phyloP scores from a whole-genome alignment of 805 yeast species.

The Pichia thaimueangensis region DNA sequence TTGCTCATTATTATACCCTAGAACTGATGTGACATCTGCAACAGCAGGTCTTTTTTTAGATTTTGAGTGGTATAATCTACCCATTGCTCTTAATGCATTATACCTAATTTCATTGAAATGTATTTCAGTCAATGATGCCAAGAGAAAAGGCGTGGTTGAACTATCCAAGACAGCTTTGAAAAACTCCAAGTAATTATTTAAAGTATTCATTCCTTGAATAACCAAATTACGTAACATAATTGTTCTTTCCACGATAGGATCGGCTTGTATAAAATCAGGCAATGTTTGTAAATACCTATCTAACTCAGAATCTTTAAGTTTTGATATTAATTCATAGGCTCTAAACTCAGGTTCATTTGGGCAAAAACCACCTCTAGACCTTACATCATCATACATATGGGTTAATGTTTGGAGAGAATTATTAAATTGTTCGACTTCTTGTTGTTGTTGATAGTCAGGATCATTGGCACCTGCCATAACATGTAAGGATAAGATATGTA shows the following conservation, averaged over 20 bases:
- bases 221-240: constrained; percentile 59
- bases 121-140: constrained; percentile 71
- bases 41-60: constrained; percentile 56
- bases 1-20: constrained; percentile 62
- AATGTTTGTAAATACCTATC: constrained; percentile 68
- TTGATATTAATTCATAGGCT: constrained; percentile 76
- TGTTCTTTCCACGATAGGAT: constrained; percentile 62
- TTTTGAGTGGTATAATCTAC: constrained; percentile 60
- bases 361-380: constrained; percentile 59
- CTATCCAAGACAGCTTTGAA: constrained; percentile 48
- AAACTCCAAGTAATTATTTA: constrained; percentile 56
- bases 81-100: constrained; percentile 61
- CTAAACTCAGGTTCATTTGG: constrained; percentile 92
- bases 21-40: constrained; percentile 36
- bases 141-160: constrained; percentile 49
- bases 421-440: constrained; percentile 89
- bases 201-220: constrained; percentile 58
- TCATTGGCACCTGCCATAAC: constrained; percentile 68
- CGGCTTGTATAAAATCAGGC: constrained; percentile 49
- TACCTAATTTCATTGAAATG: constrained; percentile 76
- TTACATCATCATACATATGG: constrained; percentile 78
- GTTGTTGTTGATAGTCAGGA: constrained; percentile 82
- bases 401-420: constrained; percentile 83
- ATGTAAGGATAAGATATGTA: constrained; percentile 77
- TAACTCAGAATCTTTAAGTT: constrained; percentile 76